phyloP scores from a whole-genome alignment of 208 protist genomes.

The Tritrichomonas foetus region DNA sequence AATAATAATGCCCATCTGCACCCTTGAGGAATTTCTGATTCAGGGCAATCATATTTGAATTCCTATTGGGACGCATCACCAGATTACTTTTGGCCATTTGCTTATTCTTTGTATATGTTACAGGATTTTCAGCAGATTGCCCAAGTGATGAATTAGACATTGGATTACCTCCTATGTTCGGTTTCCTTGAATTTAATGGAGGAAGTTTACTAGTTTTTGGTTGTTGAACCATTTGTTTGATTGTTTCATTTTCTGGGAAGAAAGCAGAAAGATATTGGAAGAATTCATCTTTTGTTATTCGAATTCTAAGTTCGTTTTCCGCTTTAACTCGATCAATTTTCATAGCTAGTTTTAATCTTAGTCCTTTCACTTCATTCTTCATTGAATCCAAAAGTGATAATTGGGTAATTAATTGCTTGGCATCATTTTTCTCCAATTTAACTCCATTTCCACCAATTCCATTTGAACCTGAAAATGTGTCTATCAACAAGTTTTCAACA shows the following conservation, averaged over 20 bases:
- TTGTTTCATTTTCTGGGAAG: background rate
- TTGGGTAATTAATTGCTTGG: background rate
- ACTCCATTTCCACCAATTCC: background rate
- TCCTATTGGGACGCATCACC: background rate
- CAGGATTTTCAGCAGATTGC: too few species aligned
- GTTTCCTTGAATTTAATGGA: too few species aligned
- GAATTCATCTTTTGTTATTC: conserved; percentile 32
- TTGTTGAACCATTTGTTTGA: background rate
- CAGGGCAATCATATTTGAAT: background rate
- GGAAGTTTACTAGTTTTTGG: background rate
- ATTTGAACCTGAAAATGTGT: background rate
- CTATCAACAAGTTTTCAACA: background rate
- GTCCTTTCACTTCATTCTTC: background rate
- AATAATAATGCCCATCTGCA: background rate
- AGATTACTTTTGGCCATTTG: background rate
- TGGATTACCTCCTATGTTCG: too few species aligned
- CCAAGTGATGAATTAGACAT: too few species aligned
- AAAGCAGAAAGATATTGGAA: background rate
- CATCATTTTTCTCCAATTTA: background rate
- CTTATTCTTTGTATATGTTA: too few species aligned
- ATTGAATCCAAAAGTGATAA: background rate
- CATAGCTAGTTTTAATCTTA: background rate
- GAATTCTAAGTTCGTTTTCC: background rate
- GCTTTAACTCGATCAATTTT: background rate
- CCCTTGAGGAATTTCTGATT: background rate